phyloP scores from a whole-genome alignment of 768 basidiomycete genomes.

The Lanmaoa rubissima region DNA sequence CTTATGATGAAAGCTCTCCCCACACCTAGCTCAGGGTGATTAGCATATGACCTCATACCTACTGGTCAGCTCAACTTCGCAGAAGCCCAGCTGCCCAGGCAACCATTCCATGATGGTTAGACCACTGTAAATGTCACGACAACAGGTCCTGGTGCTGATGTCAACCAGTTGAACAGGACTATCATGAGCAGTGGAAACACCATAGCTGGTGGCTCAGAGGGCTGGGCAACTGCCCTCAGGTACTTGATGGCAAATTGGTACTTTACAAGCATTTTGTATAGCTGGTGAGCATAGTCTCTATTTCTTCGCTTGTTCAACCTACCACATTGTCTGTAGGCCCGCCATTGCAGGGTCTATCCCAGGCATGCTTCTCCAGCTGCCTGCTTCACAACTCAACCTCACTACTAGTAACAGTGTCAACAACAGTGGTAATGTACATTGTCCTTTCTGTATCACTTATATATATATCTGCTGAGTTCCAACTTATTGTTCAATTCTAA shows the following conservation, averaged over 20 bases:
- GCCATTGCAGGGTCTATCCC: slow-evolving; percentile 87
- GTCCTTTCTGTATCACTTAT: too few relatives aligned
- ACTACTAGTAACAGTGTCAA: slow-evolving; percentile 59
- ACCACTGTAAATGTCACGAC: slow-evolving; percentile 47
- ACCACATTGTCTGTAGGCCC: slow-evolving; percentile 52
- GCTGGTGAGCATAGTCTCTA: slow-evolving; percentile 57
- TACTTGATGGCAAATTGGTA: slow-evolving; percentile 85
- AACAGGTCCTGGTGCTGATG: too few relatives aligned
- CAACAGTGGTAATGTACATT: too few relatives aligned
- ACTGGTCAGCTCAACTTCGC: too few relatives aligned
- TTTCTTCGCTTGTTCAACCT: too few relatives aligned
- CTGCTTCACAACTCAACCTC: slow-evolving; percentile 66
- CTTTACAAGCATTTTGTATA: slow-evolving; percentile 78
- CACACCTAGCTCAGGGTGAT: slow-evolving; percentile 45
- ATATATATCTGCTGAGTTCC: too few relatives aligned
- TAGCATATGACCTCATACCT: slow-evolving; percentile 69
- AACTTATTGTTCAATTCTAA: too few relatives aligned
- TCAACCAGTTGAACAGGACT: slow-evolving; percentile 44
- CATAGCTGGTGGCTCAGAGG: slow-evolving; percentile 53
- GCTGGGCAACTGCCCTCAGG: slow-evolving; percentile 60
- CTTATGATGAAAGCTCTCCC: slow-evolving; percentile 49
- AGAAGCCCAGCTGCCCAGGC: slow-evolving; percentile 67
- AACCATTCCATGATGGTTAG: slow-evolving; percentile 44
- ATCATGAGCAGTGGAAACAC: slow-evolving; percentile 71
- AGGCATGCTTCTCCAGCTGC: slow-evolving; percentile 65